Evolutionary conservation across 2,329 filamentous ascomycete genomes (phyloP).

Genomic region (Coniella lustricola): DNA sequence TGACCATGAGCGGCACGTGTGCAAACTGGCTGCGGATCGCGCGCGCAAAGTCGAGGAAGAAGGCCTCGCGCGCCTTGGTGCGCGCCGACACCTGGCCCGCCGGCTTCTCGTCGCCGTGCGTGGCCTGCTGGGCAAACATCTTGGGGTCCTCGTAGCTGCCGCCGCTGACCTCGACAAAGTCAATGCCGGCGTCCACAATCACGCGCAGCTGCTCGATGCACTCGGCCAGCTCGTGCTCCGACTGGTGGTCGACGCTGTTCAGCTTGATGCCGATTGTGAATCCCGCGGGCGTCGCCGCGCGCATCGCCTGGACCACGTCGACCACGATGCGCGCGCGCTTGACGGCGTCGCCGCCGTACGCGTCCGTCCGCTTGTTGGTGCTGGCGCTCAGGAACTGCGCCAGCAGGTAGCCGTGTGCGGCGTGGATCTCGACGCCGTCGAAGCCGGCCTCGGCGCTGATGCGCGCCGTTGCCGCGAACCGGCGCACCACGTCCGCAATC

Average conservation of each 20-base stretch:
- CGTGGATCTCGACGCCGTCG: conserved; percentile 39
- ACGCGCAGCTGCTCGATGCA: conserved; percentile 51
- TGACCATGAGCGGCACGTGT: conserved; percentile 46
- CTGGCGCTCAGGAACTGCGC: conserved; percentile 46
- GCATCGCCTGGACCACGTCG: conserved; percentile 40
- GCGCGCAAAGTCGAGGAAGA: conserved; percentile 61
- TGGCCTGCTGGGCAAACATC: conserved; percentile 24
- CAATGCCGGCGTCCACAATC: conserved; percentile 43
- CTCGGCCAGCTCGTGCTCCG: conserved; percentile 37
- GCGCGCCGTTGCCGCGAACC: conserved; percentile 47
- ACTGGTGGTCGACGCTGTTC: conserved; percentile 51
- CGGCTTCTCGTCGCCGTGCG: conserved; percentile 25
- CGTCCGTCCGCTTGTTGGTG: conserved; percentile 45
- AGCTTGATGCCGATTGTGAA: conserved; percentile 50
- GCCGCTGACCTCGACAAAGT: conserved; percentile 63
- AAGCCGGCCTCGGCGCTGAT: conserved; percentile 40
- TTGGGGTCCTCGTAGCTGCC: conserved; percentile 50
- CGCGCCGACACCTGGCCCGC: conserved; percentile 22
- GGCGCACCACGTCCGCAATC: conserved; percentile 43
- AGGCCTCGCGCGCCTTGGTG: conserved; percentile 54
- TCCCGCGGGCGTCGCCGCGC: conserved; percentile 26
- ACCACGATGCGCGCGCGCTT: conserved; percentile 43
- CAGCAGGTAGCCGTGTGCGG: conserved; percentile 51
- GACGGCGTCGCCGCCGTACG: conserved; percentile 45
- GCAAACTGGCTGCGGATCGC: conserved; percentile 39